Conservation (phyloP, 1,284 basidiomycete species). For the Pseudozyma tsukubaensis region DNA sequence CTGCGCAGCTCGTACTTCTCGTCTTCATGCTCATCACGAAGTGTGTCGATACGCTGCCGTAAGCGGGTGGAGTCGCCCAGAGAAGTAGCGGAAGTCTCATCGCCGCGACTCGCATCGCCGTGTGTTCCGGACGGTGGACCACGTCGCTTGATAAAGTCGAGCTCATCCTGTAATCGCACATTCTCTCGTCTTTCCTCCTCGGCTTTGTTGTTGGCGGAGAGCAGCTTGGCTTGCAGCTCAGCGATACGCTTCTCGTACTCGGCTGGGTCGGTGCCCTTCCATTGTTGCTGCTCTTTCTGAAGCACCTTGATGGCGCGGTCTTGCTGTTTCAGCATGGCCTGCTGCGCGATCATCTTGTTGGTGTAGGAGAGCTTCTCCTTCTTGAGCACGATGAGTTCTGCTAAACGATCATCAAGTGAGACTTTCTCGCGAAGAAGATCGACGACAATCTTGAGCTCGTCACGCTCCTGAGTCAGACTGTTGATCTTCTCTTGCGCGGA, state of each 20-base stretch:
- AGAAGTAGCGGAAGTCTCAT: constrained; percentile 35
- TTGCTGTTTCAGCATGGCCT: constrained; percentile 63
- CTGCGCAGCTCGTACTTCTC: constrained; percentile 53
- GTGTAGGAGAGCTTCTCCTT: constrained; percentile 63
- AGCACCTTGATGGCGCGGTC: constrained; percentile 63
- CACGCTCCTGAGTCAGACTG: constrained; percentile 62
- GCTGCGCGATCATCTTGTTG: constrained; percentile 61
- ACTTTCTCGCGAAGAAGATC: constrained; percentile 66
- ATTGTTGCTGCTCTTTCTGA: constrained; percentile 60
- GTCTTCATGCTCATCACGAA: constrained; percentile 54
- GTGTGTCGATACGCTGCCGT: constrained; percentile 48
- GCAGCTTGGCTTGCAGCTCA: constrained; percentile 44
- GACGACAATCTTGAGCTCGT: constrained; percentile 67
- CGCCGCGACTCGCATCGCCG: constrained; percentile 26
- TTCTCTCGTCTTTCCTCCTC: constrained; percentile 46
- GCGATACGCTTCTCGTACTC: constrained; percentile 42
- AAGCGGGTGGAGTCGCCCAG: constrained; percentile 43
- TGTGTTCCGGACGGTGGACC: constrained; percentile 24
- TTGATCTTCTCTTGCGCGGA: constrained; percentile 64
- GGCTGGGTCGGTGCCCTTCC: constrained; percentile 44
- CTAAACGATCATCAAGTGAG: constrained; percentile 57
- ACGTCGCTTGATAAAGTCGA: constrained; percentile 51
- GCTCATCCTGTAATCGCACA: constrained; percentile 49
- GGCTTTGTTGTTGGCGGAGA: constrained; percentile 39
- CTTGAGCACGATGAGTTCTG: constrained; percentile 61